Base-by-base conservation (phyloP, 2,329 filamentous ascomycete species). In the Rhynchosporium secalis region DNA sequence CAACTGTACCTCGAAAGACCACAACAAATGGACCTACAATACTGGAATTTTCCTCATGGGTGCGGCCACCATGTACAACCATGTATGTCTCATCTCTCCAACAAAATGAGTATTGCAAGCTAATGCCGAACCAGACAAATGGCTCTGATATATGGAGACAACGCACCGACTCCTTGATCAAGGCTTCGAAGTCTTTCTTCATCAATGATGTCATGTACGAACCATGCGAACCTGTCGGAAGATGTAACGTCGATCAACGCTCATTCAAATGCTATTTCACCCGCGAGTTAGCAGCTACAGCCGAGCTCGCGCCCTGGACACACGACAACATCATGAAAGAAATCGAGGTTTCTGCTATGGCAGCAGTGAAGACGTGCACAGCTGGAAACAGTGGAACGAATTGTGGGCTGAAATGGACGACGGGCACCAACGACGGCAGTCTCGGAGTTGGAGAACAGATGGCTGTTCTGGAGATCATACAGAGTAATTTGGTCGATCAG, bases 381-480 rank as follows among this genome's bases (percentile, higher is more conserved):
- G 86, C 84, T 31, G 86, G 85, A 13, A 66, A 70, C 31, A 85
- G 84, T 64, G 78, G 80, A 3, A 80, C 79, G 31, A 80, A 85
- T 78, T 89, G 86, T 68, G 85, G 86, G 5, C 72, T 86, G 55
- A 81, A 80, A 62, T 89, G 86, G 85, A 81, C 80, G 41, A 79
- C 81, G 58, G 65, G 59, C 1, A 76, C 72, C 5, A 75, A 76
- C n/a, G 86, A 90, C 71, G 83, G 83, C 28, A 79, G 78, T 8
- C 80, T 79, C 1, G 87, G 87, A 3, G 82, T 90, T 1, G 88
- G 88, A 3, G 86, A 90, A 73, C 87, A 90, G 74, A 90, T 91
- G 87, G 80, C 84, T 1, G 86, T 83, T 4, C 76, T 90, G 72
- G 86, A 90, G 67, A 79, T 88, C 8, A 81, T 86, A 57, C 73